Evolutionary conservation across 306 rosid genomes (phyloP), one percentile per base, ranked within the genome.

Genomic region (Gastrolobium villosum): DNA sequence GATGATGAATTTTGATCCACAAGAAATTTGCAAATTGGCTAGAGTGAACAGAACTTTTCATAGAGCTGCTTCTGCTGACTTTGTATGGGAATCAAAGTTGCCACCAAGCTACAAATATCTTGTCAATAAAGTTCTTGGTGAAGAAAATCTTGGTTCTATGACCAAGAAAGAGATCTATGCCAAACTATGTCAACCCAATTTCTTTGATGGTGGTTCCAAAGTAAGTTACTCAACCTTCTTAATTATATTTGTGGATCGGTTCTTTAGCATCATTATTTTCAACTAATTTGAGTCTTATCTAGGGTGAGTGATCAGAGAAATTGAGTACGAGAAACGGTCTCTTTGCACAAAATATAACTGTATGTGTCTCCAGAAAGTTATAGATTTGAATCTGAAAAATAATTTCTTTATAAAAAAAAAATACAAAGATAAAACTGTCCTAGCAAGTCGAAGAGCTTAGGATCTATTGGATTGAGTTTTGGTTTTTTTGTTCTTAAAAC

Each of bases 11-110:
- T 82, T 94, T 65, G 92, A 90, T 52, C 94, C 95, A 2, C 85
- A 83, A 20, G 96, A 92, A 80, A 92, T 94, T 71, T 94, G 97
- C 70, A 86, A 79, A 78, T 71, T 90, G 62, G 93, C 95, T 0
- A 57, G 72, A 56, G 74, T 94, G 9, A 94, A 82, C 81, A 78
- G 64, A 10, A 32, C 88, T 70, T 92, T 92, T 43, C 88, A 69
- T 8, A 64, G 88, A 43, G 93, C 98, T 78, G 90, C 98, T 34
- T 86, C 76, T 4, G 87, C 91, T 34, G 95, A 94, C 70, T 92
- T 84, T 79, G 52, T 90, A 0, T 94, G 97, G 99, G 91, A 90
- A 34, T 87, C 96, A 39, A 92, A 88, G 83, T 82, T 94, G 40
- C 96, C 99, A 2, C 65, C 74, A 6, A 76, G 59, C 66, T 90